Base-by-base conservation (phyloP, 176 grass and related monocot species). In the Oryza coarctata region DNA sequence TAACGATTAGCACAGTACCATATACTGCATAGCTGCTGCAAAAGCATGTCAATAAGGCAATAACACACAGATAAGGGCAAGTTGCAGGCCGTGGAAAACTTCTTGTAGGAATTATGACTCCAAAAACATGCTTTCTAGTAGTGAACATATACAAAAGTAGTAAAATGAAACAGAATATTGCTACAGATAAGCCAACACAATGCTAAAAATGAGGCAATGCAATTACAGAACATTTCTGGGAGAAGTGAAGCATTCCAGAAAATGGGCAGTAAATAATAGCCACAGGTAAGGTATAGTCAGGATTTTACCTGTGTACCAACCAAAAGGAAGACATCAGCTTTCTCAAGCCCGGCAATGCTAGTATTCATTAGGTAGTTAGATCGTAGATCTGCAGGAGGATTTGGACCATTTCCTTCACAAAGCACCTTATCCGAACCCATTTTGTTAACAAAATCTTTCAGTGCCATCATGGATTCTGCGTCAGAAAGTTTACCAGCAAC, bases 361-460 rank as follows among this genome's bases (percentile, higher is more conserved):
- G 97, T 94, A 45, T 96, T 99, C 85, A 99, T 88, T 61, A 99
- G 75, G 82, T 99, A 99, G 90, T 79, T 90, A 47, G 91, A 88
- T 49, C 97, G 91, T 39, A 99, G 40, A 85, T 99, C 97, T 71
- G 91, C 97, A 88, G 86, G 89, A 65, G 93, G 93, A 55, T 79
- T 88, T 1, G 77, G 75, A 49, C 97, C 97, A 87, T 99, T 99
- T 69, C 91, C 97, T 63, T 99, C 97, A 17, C 97, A 96, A 2
- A 93, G 76, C 4, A 99, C 83, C 72, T 92, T 99, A 74, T 99
- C 86, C 57, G 97, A 99, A 88, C 97, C 97, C 79, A 99, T 77
- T 85, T 75, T 96, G 75, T 95, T 99, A 23, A 96, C 34, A 81
- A 99, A 96, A 90, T 99, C 97, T 91, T 99, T 99, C 45, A 99